Base-by-base conservation (phyloP, 306 rosid species). In the Trifolium dubium region DNA sequence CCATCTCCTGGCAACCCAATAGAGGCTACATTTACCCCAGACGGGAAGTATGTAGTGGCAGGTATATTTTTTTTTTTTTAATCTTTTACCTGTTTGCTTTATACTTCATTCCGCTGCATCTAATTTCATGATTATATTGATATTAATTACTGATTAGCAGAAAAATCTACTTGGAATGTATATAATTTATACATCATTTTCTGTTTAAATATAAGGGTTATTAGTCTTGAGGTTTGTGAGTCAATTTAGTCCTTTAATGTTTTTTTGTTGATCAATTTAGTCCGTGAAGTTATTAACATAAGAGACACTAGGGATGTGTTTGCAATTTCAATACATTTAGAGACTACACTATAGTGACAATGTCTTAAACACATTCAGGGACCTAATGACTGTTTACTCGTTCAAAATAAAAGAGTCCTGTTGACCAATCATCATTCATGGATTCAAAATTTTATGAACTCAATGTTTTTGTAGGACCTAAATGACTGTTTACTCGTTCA, bases 21-120 rank as follows among this genome's bases (percentile, higher is more conserved):
- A 59, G 98, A 94, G 84, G 98, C 97, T 55, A 89, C 98, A 35
- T 91, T 94, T 80, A 91, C 96, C 18, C 98, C 97, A 67, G 98
- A 94, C 64, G 98, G 98, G 63, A 91, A 89, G 75, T 94, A 94
- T 60, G 81, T 91, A 41, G 69, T 94, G 29, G 94, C 98, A 89
- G 98, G 98, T 93, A 80, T 51, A 10, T 14, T 30, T 77, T 23
- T 10, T 75, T 55, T 10, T 55, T 3, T 10, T 23, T 23, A 23
- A 55, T 23, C 77, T 62, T 11, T 54, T 77, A 58, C 66, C 74
- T 13, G 55, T 9, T 78, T 34, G 23, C 41, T 51, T 70, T 59
- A 47, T 39, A 46, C 32, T 10, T 28, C 51, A 40, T 79, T 53
- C n/a, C n/a, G 4, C 17, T 29, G 47, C 64, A 56, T 54, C 17